Percentiles rank a stretch among this genome's conserved stretches.
phyloP scores from a whole-genome alignment of 1,284 basidiomycete species.

The Sporisorium sorghi region DNA sequence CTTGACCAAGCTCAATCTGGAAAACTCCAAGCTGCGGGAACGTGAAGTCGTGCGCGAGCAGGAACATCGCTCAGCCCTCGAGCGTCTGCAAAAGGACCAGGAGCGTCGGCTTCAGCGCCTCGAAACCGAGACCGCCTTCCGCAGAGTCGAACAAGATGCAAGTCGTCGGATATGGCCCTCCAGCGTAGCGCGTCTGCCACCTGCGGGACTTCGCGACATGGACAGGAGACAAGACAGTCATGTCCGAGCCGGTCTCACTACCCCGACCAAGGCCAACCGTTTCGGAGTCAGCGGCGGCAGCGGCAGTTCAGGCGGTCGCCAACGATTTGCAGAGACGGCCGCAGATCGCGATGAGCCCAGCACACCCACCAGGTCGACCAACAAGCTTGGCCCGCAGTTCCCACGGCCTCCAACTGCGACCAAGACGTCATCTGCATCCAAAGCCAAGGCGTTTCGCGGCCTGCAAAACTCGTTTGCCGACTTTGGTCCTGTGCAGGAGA shows the following conservation, averaged over 20 bases:
- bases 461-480: slow-evolving; percentile 50
- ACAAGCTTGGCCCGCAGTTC: slow-evolving; percentile 18
- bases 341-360: slow-evolving; percentile 30
- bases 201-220: slow-evolving; percentile 25
- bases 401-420: slow-evolving; percentile 18
- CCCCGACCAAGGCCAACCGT: slow-evolving; percentile 37
- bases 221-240: slow-evolving; percentile 43
- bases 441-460: slow-evolving; percentile 33
- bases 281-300: slow-evolving; percentile 23
- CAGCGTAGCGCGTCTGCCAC: slow-evolving; percentile 44
- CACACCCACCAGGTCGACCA: slow-evolving; percentile 38
- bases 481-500: slow-evolving; percentile 43
- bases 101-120: slow-evolving; percentile 50
- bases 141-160: slow-evolving; percentile 61
- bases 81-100: slow-evolving; percentile 52
- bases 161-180: slow-evolving; percentile 58
- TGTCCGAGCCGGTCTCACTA: slow-evolving; percentile 44
- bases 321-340: slow-evolving; percentile 13
- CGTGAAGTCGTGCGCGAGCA: slow-evolving; percentile 46
- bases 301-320: slow-evolving; percentile 34
- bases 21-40: slow-evolving; percentile 51
- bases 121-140: slow-evolving; percentile 57
- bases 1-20: slow-evolving; percentile 49
- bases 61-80: slow-evolving; percentile 47
- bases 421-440: slow-evolving; percentile 31